phyloP scores from a whole-genome alignment of 2,329 filamentous ascomycete genomes.

The Diaporthe velutina region DNA sequence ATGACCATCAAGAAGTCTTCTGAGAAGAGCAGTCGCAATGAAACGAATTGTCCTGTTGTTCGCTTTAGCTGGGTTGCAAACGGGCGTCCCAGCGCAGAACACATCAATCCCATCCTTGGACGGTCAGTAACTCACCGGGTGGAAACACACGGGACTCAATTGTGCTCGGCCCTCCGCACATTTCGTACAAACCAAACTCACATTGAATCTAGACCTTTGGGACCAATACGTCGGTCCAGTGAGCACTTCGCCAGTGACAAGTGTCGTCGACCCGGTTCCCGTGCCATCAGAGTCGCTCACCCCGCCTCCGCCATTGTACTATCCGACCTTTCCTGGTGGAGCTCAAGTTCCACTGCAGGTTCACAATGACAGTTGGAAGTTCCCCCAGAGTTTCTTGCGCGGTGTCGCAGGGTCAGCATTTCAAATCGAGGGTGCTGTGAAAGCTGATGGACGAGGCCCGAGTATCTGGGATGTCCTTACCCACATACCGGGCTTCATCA shows the following conservation, averaged over 20 bases:
- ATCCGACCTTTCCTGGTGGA: slow-evolving; percentile 13
- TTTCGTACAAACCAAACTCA: neutral
- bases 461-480: slow-evolving; percentile 31
- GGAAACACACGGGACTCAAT: no score
- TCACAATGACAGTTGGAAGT: slow-evolving; percentile 23
- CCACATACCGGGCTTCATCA: neutral
- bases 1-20: neutral
- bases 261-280: slow-evolving; percentile 9
- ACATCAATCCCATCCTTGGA: neutral
- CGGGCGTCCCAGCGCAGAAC: neutral
- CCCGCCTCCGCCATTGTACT: slow-evolving; percentile 18
- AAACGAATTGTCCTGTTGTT: neutral
- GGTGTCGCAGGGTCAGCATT: slow-evolving; percentile 18
- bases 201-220: slow-evolving; percentile 6
- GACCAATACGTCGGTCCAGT: slow-evolving; percentile 16
- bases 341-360: slow-evolving; percentile 15
- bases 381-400: slow-evolving; percentile 21
- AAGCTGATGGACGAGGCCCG: slow-evolving; percentile 24
- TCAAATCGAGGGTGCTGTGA: slow-evolving; percentile 23
- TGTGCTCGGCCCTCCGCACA: neutral
- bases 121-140: neutral
- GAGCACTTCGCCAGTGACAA: neutral
- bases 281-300: slow-evolving; percentile 22
- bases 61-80: neutral
- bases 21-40: neutral